These are phyloP conservation scores for Phanerochaete sordida DNA, from an alignment of 768 basidiomycete genomes.

Conservation along the genomic window DNA sequence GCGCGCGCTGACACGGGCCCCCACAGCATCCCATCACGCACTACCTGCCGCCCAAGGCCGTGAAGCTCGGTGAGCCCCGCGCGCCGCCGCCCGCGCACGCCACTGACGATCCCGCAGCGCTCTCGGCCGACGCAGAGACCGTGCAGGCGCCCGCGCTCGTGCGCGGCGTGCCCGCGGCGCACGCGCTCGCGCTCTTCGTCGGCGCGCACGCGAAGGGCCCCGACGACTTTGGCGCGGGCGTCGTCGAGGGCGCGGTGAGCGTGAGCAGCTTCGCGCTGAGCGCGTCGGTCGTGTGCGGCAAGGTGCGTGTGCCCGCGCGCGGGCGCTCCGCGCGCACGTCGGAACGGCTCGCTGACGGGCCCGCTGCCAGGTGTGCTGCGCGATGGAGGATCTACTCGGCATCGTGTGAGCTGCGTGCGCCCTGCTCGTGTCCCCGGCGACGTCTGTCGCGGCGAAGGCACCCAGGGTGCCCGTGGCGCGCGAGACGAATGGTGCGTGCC, in stretches of 20 bases:
- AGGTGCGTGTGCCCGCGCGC: conserved; percentile 47
- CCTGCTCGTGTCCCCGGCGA: neutral
- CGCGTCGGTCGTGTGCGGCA: conserved; percentile 93
- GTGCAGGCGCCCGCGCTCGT: conserved; percentile 79
- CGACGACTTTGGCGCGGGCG: conserved; percentile 93
- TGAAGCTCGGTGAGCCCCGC: conserved; percentile 82
- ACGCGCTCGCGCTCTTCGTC: conserved; percentile 88
- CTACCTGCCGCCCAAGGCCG: conserved; percentile 90
- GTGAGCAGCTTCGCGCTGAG: conserved; percentile 91
- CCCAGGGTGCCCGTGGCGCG: no score
- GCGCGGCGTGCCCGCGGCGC: conserved; percentile 77
- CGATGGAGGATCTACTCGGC: conserved; percentile 92
- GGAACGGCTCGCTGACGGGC: conserved; percentile 1
- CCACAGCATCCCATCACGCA: conserved; percentile 86
- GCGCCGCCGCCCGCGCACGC: neutral
- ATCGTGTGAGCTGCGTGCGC: conserved; percentile 51
- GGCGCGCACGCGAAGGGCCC: conserved; percentile 97
- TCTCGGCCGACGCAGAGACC: conserved; percentile 89
- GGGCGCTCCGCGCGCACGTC: neutral
- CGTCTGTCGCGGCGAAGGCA: neutral
- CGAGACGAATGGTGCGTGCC: no score
- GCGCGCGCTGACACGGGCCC: neutral
- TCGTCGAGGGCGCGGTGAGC: conserved; percentile 93
- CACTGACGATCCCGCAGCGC: conserved; percentile 44
- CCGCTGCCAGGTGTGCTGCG: conserved; percentile 70